These are phyloP conservation scores for Cercospora zeina DNA, from an alignment of 2,329 filamentous ascomycete species.

Conservation along the genomic window DNA sequence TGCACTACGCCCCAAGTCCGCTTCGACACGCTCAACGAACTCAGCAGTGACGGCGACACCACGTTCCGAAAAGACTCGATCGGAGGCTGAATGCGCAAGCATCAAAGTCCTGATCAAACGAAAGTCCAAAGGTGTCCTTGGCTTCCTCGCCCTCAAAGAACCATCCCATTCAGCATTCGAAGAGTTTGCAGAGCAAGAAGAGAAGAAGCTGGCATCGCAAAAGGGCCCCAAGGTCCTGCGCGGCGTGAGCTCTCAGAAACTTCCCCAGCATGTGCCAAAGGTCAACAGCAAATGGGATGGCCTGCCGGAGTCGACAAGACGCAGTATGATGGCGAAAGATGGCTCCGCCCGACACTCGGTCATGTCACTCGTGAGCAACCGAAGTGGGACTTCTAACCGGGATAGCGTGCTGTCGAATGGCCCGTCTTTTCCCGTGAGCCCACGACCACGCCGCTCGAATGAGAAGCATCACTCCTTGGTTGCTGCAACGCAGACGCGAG, in stretches of 20 bases:
- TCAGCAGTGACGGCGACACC: constrained; percentile 8
- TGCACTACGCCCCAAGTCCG: background rate
- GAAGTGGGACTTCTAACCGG: background rate
- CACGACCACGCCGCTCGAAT: background rate
- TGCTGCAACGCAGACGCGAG: no score
- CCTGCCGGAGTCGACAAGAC: constrained; percentile 47
- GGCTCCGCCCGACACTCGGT: background rate
- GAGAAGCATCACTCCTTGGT: background rate
- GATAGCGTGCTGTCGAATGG: constrained; percentile 4
- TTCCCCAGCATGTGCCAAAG: constrained; percentile 53
- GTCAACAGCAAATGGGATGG: constrained; percentile 59
- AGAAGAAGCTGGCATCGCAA: constrained; percentile 37
- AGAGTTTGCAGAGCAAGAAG: constrained; percentile 46
- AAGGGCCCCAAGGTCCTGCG: constrained; percentile 41
- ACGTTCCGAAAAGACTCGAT: constrained; percentile 1
- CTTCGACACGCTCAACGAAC: background rate
- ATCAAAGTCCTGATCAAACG: constrained; percentile 32
- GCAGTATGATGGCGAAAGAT: constrained; percentile 23
- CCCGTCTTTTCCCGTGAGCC: background rate
- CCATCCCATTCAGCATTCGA: constrained; percentile 51
- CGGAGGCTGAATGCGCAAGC: background rate
- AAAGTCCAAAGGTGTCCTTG: constrained; percentile 45
- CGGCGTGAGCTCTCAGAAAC: constrained; percentile 47
- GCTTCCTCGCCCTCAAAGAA: constrained; percentile 52
- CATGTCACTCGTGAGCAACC: background rate